phyloP scores from a whole-genome alignment of 768 basidiomycete genomes.

The Xerocomellus intermedius region DNA sequence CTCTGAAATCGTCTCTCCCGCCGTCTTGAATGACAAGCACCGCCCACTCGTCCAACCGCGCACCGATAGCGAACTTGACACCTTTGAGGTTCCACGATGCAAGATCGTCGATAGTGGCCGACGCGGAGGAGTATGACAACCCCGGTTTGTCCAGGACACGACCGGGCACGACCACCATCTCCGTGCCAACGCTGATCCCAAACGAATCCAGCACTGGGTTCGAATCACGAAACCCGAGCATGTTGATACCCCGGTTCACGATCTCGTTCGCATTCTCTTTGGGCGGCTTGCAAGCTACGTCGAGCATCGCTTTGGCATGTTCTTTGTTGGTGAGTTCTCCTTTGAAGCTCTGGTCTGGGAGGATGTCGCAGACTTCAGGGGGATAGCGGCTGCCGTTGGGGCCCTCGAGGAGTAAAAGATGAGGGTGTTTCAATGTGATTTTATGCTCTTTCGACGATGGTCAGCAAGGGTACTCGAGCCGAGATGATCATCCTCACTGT shows the following conservation, averaged over 20 bases:
- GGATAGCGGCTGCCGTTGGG: slow-evolving; percentile 39
- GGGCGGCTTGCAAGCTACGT: slow-evolving; percentile 45
- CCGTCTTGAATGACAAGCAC: slow-evolving; percentile 67
- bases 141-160: slow-evolving; percentile 47
- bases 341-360: slow-evolving; percentile 38
- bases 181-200: slow-evolving; percentile 41
- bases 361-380: slow-evolving; percentile 47
- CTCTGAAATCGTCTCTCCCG: slow-evolving; percentile 51
- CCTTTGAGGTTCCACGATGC: slow-evolving; percentile 54
- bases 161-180: slow-evolving; percentile 56
- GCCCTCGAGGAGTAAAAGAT: slow-evolving; percentile 41
- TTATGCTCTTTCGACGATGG: slow-evolving; percentile 36
- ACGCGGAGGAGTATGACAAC: slow-evolving; percentile 36
- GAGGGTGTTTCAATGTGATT: slow-evolving; percentile 34
- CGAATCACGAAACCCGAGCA: slow-evolving; percentile 40
- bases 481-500: slow-evolving; percentile 31
- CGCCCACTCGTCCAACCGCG: slow-evolving; percentile 57
- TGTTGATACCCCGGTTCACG: slow-evolving; percentile 38
- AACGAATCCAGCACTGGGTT: slow-evolving; percentile 39
- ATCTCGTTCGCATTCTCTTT: slow-evolving; percentile 47
- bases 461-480: not conserved
- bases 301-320: slow-evolving; percentile 49
- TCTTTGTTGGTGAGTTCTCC: slow-evolving; percentile 47
- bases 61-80: slow-evolving; percentile 59
- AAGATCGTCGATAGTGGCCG: slow-evolving; percentile 34